Percentiles rank a stretch among this genome's conserved stretches.
Evolutionary conservation across 2,329 filamentous ascomycete genomes (phyloP).

Genomic region (Trichophaea hybrida): DNA sequence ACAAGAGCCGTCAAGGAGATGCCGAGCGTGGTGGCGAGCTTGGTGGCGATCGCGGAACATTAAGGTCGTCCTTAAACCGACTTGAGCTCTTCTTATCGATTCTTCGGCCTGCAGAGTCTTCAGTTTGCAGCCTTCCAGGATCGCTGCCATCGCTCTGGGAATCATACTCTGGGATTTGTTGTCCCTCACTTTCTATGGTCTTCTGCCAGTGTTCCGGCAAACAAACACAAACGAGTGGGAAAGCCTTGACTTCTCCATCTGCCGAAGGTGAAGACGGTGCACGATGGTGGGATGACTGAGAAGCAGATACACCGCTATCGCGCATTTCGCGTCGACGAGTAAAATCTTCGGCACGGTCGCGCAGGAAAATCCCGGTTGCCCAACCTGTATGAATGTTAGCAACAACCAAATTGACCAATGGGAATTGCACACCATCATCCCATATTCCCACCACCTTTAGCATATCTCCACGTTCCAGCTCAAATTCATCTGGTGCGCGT

Average conservation of each 20-base stretch:
- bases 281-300: constrained; percentile 44
- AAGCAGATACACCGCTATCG: constrained; percentile 72
- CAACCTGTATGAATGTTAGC: constrained; percentile 40
- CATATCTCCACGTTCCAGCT: constrained; percentile 91
- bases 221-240: constrained; percentile 92
- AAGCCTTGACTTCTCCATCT: constrained; percentile 84
- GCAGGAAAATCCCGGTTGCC: constrained; percentile 79
- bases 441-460: constrained; percentile 95
- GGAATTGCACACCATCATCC: constrained; percentile 53
- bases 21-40: constrained; percentile 7
- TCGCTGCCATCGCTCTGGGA: constrained; percentile 2
- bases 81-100: constrained; percentile 18
- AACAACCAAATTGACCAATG: neutral
- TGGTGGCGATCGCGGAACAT: constrained; percentile 13
- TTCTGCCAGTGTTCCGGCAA: constrained; percentile 91
- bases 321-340: constrained; percentile 64
- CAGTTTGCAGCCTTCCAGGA: neutral
- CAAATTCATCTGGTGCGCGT: constrained; percentile 81
- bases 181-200: constrained; percentile 72
- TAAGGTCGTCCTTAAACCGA: constrained; percentile 22
- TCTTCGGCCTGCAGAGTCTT: constrained; percentile 15
- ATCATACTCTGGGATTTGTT: constrained; percentile 5
- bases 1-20: constrained; percentile 2
- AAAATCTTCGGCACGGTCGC: constrained; percentile 79
- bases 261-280: constrained; percentile 44